Conservation (phyloP, 148 eudicot genomes). For the Mesembryanthemum crystallinum region DNA sequence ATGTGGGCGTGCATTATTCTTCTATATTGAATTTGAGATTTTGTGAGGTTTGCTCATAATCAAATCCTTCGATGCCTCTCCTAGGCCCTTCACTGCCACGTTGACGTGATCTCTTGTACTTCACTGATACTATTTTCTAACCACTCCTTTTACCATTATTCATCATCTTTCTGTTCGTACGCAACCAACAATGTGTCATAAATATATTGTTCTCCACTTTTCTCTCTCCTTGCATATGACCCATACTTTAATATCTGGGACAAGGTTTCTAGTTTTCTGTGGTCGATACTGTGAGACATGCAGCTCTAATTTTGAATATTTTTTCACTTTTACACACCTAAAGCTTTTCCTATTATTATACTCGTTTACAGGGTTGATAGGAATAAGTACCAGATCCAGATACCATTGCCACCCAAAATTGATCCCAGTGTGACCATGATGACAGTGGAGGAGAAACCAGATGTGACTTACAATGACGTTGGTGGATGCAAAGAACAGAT, state of each 20-base stretch:
- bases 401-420: constrained; percentile 94
- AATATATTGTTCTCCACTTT: no score
- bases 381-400: constrained; percentile 89
- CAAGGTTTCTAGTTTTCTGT: neutral
- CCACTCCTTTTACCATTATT: neutral
- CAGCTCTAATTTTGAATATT: neutral
- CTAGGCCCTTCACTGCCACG: neutral
- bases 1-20: neutral
- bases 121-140: neutral
- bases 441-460: constrained; percentile 99
- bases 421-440: constrained; percentile 99
- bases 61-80: neutral
- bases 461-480: constrained; percentile 94
- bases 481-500: constrained; percentile 99
- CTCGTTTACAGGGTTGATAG: constrained; percentile 68
- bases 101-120: neutral
- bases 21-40: neutral
- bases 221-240: no score
- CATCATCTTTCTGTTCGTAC: neutral
- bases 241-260: neutral
- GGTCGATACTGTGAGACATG: neutral
- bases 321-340: neutral
- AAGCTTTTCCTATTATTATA: neutral
- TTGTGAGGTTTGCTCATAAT: neutral
- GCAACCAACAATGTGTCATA: neutral